Evolutionary conservation across 495 filamentous ascomycete species (phyloP).

Genomic region (Parachaetomium inaequale): DNA sequence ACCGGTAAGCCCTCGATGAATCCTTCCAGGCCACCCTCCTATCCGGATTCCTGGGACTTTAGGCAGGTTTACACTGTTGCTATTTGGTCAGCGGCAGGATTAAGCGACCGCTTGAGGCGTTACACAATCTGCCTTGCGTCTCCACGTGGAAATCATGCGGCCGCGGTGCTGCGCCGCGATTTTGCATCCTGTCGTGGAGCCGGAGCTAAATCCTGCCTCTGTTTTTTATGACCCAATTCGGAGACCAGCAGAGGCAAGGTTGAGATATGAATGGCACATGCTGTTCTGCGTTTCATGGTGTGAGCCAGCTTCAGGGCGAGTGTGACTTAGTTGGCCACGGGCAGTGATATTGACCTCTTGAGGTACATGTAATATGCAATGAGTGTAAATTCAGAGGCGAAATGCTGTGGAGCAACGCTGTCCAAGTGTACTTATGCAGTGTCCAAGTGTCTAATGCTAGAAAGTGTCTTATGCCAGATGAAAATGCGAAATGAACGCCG

Average conservation of each 20-base stretch:
- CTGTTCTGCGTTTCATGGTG: not conserved
- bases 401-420: constrained; percentile 2
- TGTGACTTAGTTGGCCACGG: too few relatives aligned
- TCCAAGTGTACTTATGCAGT: not conserved
- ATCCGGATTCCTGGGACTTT: not conserved
- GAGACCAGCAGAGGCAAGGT: not conserved
- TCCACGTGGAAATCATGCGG: constrained; percentile 3
- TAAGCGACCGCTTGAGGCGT: not conserved
- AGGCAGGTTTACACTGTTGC: not conserved
- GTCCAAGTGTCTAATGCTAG: not conserved
- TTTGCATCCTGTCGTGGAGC: not conserved
- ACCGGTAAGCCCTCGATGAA: too few relatives aligned
- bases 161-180: not conserved
- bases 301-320: not conserved
- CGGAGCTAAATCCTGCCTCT: not conserved
- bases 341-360: too few relatives aligned
- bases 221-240: not conserved
- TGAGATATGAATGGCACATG: not conserved
- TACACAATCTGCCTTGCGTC: not conserved
- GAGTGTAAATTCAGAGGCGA: not conserved
- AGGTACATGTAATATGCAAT: not conserved
- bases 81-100: not conserved
- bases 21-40: not conserved
- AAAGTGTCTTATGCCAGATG: not conserved
- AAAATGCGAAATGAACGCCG: not conserved